phyloP scores from a whole-genome alignment of 257 asterid genomes.

The Solanum lycopersicoides region DNA sequence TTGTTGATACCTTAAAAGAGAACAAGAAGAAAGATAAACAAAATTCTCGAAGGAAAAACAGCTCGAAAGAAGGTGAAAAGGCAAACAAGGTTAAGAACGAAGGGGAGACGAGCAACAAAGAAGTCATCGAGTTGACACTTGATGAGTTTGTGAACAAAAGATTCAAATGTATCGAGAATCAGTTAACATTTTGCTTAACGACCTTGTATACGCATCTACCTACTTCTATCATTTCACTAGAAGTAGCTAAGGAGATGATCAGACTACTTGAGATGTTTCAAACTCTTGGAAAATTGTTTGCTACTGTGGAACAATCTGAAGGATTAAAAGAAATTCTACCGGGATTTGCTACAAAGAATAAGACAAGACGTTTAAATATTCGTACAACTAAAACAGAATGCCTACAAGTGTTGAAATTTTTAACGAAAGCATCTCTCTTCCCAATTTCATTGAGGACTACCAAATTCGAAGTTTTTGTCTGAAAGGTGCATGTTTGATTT shows the following conservation, averaged over 20 bases:
- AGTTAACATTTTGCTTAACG: slow-evolving; percentile 5
- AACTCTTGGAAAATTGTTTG: slow-evolving; percentile 3
- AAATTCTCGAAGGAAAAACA: neutral
- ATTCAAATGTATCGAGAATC: neutral
- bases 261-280: slow-evolving; percentile 11
- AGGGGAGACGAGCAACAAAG: neutral
- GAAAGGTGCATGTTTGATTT: slow-evolving; percentile 22
- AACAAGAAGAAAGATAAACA: slow-evolving; percentile 11
- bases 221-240: slow-evolving; percentile 15
- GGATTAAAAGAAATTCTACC: slow-evolving; percentile 1
- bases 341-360: neutral
- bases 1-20: slow-evolving; percentile 4
- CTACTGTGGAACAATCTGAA: neutral
- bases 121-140: slow-evolving; percentile 13
- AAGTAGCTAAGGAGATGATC: slow-evolving; percentile 15
- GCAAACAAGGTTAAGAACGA: neutral
- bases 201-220: slow-evolving; percentile 43
- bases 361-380: neutral
- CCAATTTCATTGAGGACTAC: neutral
- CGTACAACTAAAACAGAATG: slow-evolving; percentile 1
- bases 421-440: slow-evolving; percentile 6
- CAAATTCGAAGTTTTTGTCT: slow-evolving; percentile 18
- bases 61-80: neutral
- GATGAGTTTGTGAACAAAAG: slow-evolving; percentile 28
- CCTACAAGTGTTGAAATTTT: slow-evolving; percentile 12